Conservation (phyloP, 768 basidiomycete genomes). For the Symmetrospora coprosmae region DNA sequence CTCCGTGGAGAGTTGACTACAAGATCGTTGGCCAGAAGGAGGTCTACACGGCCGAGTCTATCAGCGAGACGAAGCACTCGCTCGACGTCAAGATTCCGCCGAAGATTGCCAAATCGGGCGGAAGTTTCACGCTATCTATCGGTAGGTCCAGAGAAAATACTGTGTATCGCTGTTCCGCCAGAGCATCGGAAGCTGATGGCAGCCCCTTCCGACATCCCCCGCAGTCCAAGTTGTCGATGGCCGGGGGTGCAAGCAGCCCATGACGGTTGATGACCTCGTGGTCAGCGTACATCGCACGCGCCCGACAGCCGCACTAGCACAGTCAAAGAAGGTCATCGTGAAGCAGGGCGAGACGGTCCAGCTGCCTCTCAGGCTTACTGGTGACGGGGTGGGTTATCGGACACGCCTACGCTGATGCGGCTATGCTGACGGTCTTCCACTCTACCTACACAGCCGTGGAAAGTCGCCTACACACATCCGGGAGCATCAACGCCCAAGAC, state of each 20-base stretch:
- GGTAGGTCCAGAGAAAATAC: neutral
- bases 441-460: constrained; percentile 58
- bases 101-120: constrained; percentile 25
- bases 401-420: neutral
- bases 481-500: neutral
- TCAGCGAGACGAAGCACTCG: constrained; percentile 19
- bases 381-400: constrained; percentile 56
- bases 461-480: constrained; percentile 50
- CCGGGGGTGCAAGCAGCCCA: constrained; percentile 64
- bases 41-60: constrained; percentile 10
- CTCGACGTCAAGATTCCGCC: constrained; percentile 30
- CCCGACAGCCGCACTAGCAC: constrained; percentile 66
- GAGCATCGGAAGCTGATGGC: neutral
- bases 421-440: neutral
- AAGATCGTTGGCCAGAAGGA: constrained; percentile 58
- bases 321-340: constrained; percentile 47
- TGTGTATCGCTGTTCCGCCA: neutral
- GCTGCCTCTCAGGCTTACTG: constrained; percentile 73
- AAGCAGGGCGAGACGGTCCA: constrained; percentile 58
- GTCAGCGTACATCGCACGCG: constrained; percentile 73
- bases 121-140: constrained; percentile 31
- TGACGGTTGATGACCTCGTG: constrained; percentile 61
- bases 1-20: constrained; percentile 76
- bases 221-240: constrained; percentile 71
- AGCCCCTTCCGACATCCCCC: neutral